Evolutionary conservation across 768 basidiomycete species (phyloP).

Genomic region (Kwoniella dejecticola): DNA sequence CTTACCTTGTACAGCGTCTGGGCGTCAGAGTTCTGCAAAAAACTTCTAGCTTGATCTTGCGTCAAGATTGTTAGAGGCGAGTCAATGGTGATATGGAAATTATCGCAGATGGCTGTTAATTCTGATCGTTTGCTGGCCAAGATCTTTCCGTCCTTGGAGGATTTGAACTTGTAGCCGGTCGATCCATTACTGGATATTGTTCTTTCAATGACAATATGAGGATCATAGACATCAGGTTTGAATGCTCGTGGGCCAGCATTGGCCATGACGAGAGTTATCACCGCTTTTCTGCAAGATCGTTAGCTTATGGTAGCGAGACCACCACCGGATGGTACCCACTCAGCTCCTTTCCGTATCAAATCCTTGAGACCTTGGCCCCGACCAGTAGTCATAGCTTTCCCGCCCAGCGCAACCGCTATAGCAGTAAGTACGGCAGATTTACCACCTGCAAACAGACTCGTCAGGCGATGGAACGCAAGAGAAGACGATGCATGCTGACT

Average conservation of each 20-base stretch:
- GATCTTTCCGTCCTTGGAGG: slow-evolving; percentile 64
- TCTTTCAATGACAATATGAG: slow-evolving; percentile 80
- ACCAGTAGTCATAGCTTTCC: slow-evolving; percentile 88
- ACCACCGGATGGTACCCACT: slow-evolving; percentile 59
- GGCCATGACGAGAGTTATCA: slow-evolving; percentile 78
- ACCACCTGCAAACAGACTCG: slow-evolving; percentile 65
- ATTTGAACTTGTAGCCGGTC: slow-evolving; percentile 79
- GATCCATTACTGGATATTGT: slow-evolving; percentile 73
- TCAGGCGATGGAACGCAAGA: slow-evolving; percentile 22
- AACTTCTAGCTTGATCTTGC: slow-evolving; percentile 73
- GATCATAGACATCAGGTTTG: slow-evolving; percentile 79
- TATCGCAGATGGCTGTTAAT: slow-evolving; percentile 81
- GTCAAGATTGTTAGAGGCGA: slow-evolving; percentile 77
- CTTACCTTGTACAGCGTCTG: slow-evolving; percentile 84
- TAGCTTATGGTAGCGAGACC: background rate
- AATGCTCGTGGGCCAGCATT: slow-evolving; percentile 91
- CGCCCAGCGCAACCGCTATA: slow-evolving; percentile 88
- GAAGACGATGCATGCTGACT: slow-evolving; percentile 54
- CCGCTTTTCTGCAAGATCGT: slow-evolving; percentile 61
- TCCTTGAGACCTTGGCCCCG: slow-evolving; percentile 80
- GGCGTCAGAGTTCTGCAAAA: slow-evolving; percentile 78
- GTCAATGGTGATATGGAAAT: slow-evolving; percentile 82
- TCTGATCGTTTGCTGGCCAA: slow-evolving; percentile 81
- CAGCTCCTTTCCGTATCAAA: slow-evolving; percentile 80
- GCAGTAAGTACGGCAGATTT: slow-evolving; percentile 94